Evolutionary conservation across 768 basidiomycete genomes (phyloP).

Genomic region (Tubosaeta sp.): DNA sequence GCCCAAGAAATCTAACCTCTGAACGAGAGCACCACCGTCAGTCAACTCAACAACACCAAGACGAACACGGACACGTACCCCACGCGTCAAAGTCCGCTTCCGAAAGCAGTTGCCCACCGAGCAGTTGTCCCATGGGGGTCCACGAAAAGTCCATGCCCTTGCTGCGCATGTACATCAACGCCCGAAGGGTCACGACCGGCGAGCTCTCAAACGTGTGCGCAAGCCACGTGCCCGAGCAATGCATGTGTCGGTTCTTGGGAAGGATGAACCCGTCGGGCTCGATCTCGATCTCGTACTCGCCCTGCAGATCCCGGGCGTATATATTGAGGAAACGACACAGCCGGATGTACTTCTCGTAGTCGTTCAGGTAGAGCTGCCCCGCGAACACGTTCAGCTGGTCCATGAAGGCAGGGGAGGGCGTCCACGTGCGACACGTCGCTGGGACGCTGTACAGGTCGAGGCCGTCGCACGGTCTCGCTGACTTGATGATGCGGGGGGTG

Average conservation of each 20-base stretch:
- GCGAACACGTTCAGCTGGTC: constrained; percentile 41
- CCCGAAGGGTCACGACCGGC: constrained; percentile 19
- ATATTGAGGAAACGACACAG: constrained; percentile 38
- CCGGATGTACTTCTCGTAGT: constrained; percentile 29
- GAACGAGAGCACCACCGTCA: too few species aligned
- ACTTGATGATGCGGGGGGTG: constrained; percentile 32
- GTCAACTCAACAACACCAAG: not conserved
- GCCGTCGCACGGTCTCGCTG: constrained; percentile 35
- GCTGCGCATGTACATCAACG: constrained; percentile 33
- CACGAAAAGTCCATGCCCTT: constrained; percentile 35
- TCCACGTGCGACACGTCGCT: constrained; percentile 13
- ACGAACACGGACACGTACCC: too few species aligned
- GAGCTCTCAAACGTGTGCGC: not conserved
- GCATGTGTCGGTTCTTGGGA: constrained; percentile 5
- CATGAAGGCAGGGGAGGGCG: constrained; percentile 10
- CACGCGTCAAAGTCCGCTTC: constrained; percentile 17
- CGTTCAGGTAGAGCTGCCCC: constrained; percentile 41
- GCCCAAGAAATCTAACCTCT: too few species aligned
- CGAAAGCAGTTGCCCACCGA: constrained; percentile 25
- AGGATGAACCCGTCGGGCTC: constrained; percentile 21
- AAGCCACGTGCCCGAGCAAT: not conserved
- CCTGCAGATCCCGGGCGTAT: constrained; percentile 40
- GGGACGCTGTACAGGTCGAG: constrained; percentile 23
- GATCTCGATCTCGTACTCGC: constrained; percentile 38
- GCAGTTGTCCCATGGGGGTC: constrained; percentile 40